phyloP scores from a whole-genome alignment of 495 filamentous ascomycete species.

The Aspergillus diversus region DNA sequence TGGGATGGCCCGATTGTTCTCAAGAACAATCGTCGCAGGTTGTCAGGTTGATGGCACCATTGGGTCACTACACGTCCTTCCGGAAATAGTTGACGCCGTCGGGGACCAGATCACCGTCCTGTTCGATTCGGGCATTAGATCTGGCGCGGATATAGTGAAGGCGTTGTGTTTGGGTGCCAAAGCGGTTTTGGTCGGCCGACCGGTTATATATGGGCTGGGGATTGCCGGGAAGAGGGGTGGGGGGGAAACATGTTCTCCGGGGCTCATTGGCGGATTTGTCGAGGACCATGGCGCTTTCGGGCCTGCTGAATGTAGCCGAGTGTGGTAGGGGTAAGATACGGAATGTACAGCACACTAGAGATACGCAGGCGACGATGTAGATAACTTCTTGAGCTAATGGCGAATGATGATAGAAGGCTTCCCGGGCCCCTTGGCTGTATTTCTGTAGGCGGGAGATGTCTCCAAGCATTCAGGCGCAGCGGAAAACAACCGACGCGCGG shows the following conservation, averaged over 20 bases:
- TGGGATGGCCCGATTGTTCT: constrained; percentile 20
- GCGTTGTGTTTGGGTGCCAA: constrained; percentile 87
- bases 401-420: no score
- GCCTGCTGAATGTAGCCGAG: neutral
- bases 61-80: constrained; percentile 81
- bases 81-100: constrained; percentile 85
- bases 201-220: constrained; percentile 74
- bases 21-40: neutral
- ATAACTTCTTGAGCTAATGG: no score
- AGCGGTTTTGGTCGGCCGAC: constrained; percentile 77
- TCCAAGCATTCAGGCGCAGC: no score
- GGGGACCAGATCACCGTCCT: constrained; percentile 78
- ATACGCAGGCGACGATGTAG: no score
- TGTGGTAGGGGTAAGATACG: no score
- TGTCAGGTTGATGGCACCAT: constrained; percentile 59
- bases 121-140: constrained; percentile 83
- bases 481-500: no score
- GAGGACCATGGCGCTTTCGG: constrained; percentile 12
- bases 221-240: constrained; percentile 44
- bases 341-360: no score
- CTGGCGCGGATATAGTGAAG: constrained; percentile 92
- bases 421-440: no score
- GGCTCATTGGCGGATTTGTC: constrained; percentile 40
- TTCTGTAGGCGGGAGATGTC: no score
- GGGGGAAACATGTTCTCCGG: constrained; percentile 39